phyloP scores from a whole-genome alignment of 2,329 filamentous ascomycete genomes.

The Exophiala bonariae region DNA sequence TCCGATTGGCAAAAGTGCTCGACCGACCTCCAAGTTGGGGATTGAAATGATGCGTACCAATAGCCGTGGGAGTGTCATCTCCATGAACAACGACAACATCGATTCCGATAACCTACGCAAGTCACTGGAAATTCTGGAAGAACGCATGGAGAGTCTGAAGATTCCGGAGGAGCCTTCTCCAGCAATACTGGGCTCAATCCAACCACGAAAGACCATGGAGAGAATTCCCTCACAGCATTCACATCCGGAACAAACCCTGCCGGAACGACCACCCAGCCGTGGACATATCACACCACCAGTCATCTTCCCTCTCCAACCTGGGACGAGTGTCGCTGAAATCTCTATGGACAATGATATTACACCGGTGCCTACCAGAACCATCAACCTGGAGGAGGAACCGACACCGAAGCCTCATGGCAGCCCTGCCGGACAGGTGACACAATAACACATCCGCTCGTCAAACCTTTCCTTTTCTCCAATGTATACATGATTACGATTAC shows the following conservation, averaged over 20 bases:
- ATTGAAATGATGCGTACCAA: slow-evolving; percentile 99
- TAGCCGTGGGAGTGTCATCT: slow-evolving; percentile 77
- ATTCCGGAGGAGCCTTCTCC: slow-evolving; percentile 29
- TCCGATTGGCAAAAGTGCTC: slow-evolving; percentile 51
- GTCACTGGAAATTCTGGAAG: slow-evolving; percentile 34
- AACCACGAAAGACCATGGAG: slow-evolving; percentile 26
- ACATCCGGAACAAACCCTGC: slow-evolving; percentile 28
- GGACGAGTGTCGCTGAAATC: slow-evolving; percentile 40
- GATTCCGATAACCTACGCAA: slow-evolving; percentile 27
- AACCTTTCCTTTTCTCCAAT: slow-evolving; percentile 12
- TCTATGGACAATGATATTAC: slow-evolving; percentile 35
- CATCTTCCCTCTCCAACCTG: slow-evolving; percentile 48
- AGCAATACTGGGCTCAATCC: slow-evolving; percentile 18
- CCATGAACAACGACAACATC: slow-evolving; percentile 43
- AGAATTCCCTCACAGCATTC: slow-evolving; percentile 30
- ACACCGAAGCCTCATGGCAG: slow-evolving; percentile 20
- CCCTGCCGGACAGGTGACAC: slow-evolving; percentile 9
- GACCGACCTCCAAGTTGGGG: slow-evolving; percentile 83
- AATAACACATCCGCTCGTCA: slow-evolving; percentile 5
- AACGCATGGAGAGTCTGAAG: slow-evolving; percentile 28
- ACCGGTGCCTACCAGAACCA: slow-evolving; percentile 22
- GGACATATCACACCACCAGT: slow-evolving; percentile 52
- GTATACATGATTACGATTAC: slow-evolving; percentile 20
- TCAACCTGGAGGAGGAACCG: slow-evolving; percentile 24
- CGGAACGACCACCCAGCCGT: slow-evolving; percentile 15